Conservation (phyloP, 768 basidiomycete species). For the Chiua virens region DNA sequence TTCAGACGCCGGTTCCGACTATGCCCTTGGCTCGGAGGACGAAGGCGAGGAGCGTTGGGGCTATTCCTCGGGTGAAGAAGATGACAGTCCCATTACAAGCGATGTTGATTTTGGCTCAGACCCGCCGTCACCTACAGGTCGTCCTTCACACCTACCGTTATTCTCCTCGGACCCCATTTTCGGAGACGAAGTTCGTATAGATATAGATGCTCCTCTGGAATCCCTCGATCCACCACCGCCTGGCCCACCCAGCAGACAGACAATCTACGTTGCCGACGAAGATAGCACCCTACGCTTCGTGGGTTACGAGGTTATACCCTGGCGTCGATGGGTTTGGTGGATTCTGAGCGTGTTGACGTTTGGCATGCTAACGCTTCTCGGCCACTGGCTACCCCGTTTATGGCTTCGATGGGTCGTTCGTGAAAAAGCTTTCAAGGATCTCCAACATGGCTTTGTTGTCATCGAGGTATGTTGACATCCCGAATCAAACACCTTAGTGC, state of each 20-base stretch:
- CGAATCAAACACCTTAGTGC: slow-evolving; percentile 5
- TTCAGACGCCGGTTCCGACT: slow-evolving; percentile 60
- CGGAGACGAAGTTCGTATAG: slow-evolving; percentile 79
- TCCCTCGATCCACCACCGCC: slow-evolving; percentile 68
- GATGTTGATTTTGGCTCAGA: slow-evolving; percentile 75
- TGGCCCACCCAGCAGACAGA: slow-evolving; percentile 85
- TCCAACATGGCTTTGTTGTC: slow-evolving; percentile 72
- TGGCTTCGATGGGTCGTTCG: slow-evolving; percentile 88
- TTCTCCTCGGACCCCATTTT: slow-evolving; percentile 78
- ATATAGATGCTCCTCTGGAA: slow-evolving; percentile 69
- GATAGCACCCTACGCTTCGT: slow-evolving; percentile 85
- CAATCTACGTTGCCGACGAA: slow-evolving; percentile 84
- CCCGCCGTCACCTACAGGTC: slow-evolving; percentile 54
- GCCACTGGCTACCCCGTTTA: slow-evolving; percentile 89
- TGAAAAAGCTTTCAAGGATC: slow-evolving; percentile 79
- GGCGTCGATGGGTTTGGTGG: slow-evolving; percentile 72
- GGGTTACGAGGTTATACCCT: slow-evolving; percentile 70
- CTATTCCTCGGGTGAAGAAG: slow-evolving; percentile 83
- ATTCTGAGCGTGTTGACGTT: slow-evolving; percentile 62
- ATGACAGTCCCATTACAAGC: slow-evolving; percentile 48
- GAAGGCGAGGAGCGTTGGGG: slow-evolving; percentile 84
- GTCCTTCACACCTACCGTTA: slow-evolving; percentile 56
- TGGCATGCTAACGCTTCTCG: slow-evolving; percentile 76
- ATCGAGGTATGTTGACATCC: slow-evolving; percentile 68
- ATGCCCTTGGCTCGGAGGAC: slow-evolving; percentile 53